Conservation (phyloP, 2,329 filamentous ascomycete genomes). For the Ophiostoma ulmi region DNA sequence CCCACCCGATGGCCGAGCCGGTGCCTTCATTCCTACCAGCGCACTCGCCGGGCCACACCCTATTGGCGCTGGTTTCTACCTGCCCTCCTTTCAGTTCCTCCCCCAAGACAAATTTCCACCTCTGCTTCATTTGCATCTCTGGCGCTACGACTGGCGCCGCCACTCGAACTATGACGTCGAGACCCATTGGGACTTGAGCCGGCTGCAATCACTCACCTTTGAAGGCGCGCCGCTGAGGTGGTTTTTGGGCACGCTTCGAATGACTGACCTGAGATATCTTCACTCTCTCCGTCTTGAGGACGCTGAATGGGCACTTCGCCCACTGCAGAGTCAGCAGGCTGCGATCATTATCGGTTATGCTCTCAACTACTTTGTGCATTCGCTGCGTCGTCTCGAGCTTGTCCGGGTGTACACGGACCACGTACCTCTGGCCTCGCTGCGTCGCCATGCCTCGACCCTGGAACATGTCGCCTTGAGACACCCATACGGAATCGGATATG, state of each 20-base stretch:
- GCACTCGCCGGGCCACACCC: slow-evolving; percentile 38
- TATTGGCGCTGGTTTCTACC: slow-evolving; percentile 31
- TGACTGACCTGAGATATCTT: slow-evolving; percentile 37
- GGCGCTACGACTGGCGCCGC: slow-evolving; percentile 46
- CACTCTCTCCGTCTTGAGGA: slow-evolving; percentile 42
- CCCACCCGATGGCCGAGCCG: slow-evolving; percentile 31
- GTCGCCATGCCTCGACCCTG: slow-evolving; percentile 38
- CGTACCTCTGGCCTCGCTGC: slow-evolving; percentile 40
- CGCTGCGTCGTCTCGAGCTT: slow-evolving; percentile 38
- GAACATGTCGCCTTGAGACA: slow-evolving; percentile 41
- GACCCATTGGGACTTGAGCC: slow-evolving; percentile 45
- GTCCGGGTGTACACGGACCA: slow-evolving; percentile 38
- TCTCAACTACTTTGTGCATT: slow-evolving; percentile 37
- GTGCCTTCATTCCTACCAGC: slow-evolving; percentile 31
- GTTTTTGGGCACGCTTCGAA: slow-evolving; percentile 42
- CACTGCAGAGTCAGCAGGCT: slow-evolving; percentile 38
- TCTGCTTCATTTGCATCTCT: slow-evolving; percentile 39
- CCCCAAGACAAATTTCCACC: slow-evolving; percentile 41
- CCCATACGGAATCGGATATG: slow-evolving; percentile 20
- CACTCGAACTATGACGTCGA: slow-evolving; percentile 38
- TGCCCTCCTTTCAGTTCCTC: slow-evolving; percentile 41
- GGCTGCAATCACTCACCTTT: slow-evolving; percentile 40
- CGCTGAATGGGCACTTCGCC: slow-evolving; percentile 35
- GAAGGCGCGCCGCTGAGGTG: slow-evolving; percentile 42
- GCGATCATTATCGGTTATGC: slow-evolving; percentile 39